A percentile compares a stretch with the other conserved stretches of the same genome.
These are phyloP conservation scores for Pythium plurisporium DNA, from an alignment of 352 stramenopile species.

Conservation along the genomic window DNA sequence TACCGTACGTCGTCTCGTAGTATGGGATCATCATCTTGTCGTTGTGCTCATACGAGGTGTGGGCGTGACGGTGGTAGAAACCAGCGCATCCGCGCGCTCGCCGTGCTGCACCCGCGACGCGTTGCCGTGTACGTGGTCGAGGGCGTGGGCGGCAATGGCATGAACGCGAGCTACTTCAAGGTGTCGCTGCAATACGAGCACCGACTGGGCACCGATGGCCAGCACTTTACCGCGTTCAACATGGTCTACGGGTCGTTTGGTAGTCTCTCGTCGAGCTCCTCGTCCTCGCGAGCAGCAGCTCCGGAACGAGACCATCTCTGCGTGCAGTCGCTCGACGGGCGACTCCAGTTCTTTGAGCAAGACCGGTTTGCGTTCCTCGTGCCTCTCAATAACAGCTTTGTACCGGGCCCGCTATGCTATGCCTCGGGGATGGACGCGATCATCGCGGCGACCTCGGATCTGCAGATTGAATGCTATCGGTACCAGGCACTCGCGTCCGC, in stretches of 20 bases:
- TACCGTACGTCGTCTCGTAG: constrained; percentile 53
- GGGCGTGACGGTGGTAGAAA: constrained; percentile 42
- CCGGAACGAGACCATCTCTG: constrained; percentile 73
- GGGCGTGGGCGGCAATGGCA: constrained; percentile 63
- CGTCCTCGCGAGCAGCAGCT: not conserved
- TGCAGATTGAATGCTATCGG: constrained; percentile 85
- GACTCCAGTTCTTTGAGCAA: constrained; percentile 91
- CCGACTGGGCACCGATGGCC: constrained; percentile 79
- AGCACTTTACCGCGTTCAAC: constrained; percentile 90
- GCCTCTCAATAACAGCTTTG: constrained; percentile 74
- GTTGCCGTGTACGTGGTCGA: constrained; percentile 82
- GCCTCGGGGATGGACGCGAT: constrained; percentile 74
- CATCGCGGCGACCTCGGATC: constrained; percentile 72
- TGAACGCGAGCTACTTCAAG: constrained; percentile 81
- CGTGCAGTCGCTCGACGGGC: constrained; percentile 89
- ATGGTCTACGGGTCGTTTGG: constrained; percentile 85
- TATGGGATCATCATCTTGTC: not conserved
- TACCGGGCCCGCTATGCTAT: constrained; percentile 83
- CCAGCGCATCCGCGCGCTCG: constrained; percentile 57
- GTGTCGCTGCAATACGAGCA: constrained; percentile 83
- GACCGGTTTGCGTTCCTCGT: constrained; percentile 85
- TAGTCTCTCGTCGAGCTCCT: constrained; percentile 11
- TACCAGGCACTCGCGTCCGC: constrained; percentile 80
- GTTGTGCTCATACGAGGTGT: not conserved
- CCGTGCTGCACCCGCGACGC: constrained; percentile 81